A percentile compares a stretch with the other conserved stretches of the same genome.
Conservation (phyloP, 257 asterid species). For the Solanum lycopersicoides region DNA sequence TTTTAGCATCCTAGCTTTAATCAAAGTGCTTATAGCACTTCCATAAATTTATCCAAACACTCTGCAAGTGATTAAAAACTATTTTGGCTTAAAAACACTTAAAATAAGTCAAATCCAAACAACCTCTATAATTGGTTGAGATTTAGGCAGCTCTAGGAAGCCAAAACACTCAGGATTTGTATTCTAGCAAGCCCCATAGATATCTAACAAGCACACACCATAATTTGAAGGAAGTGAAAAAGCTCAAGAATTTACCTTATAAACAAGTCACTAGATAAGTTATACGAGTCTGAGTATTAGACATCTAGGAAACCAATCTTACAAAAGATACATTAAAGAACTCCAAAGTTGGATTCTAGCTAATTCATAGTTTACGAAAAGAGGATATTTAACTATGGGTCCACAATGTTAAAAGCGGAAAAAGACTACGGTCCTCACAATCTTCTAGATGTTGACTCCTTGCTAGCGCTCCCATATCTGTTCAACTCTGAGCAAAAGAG, state of each 20-base stretch:
- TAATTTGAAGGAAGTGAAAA: not conserved
- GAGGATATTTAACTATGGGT: not conserved
- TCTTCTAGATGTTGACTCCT: slow-evolving; percentile 45
- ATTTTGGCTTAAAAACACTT: too few species aligned
- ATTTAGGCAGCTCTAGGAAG: not conserved
- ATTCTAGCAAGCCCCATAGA: not conserved
- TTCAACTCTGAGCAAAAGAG: slow-evolving; percentile 42
- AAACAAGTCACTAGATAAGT: not conserved
- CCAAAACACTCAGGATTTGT: not conserved
- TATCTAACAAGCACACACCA: not conserved
- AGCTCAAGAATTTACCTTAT: not conserved
- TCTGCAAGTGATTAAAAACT: too few species aligned
- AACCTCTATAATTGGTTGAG: not conserved
- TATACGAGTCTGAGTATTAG: not conserved
- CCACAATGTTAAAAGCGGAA: slow-evolving; percentile 6
- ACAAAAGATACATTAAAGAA: not conserved
- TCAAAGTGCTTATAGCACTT: too few species aligned
- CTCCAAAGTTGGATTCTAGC: not conserved
- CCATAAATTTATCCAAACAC: too few species aligned
- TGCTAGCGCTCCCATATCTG: slow-evolving; percentile 54
- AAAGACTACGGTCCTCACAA: slow-evolving; percentile 31
- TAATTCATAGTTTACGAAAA: not conserved
- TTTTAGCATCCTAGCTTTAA: too few species aligned
- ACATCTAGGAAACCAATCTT: not conserved
- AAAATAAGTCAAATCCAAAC: too few species aligned